phyloP scores from a whole-genome alignment of 225 moss, liverwort and hornwort genomes.

The Anthoceros angustus region DNA sequence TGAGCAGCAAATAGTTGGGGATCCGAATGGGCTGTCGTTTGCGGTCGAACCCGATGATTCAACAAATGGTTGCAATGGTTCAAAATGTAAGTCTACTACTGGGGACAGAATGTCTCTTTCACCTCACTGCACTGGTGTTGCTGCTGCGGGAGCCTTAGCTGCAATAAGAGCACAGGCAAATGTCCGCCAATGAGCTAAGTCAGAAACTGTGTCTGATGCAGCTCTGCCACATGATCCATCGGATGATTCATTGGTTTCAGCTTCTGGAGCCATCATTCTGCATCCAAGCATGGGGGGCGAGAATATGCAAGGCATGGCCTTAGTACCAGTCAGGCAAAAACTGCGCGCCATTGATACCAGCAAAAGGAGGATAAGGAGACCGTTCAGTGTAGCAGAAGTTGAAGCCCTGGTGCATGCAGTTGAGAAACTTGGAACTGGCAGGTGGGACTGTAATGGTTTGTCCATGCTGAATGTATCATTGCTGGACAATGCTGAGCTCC shows the following conservation, averaged over 20 bases:
- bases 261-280: constrained; percentile 45
- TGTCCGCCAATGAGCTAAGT: constrained; percentile 63
- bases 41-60: constrained; percentile 48
- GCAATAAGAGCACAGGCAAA: constrained; percentile 94
- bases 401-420: constrained; percentile 92
- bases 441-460: constrained; percentile 23
- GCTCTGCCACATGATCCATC: constrained; percentile 16
- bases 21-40: constrained; percentile 35
- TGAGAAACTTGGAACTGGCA: constrained; percentile 99
- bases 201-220: constrained; percentile 36
- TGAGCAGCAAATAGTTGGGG: constrained; percentile 36
- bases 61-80: constrained; percentile 46
- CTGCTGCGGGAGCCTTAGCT: constrained; percentile 90
- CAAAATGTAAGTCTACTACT: constrained; percentile 34
- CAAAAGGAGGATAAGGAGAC: constrained; percentile 70
- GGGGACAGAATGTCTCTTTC: constrained; percentile 59
- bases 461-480: not conserved
- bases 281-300: constrained; percentile 48
- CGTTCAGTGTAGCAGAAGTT: constrained; percentile 86
- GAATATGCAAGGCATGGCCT: constrained; percentile 34
- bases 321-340: constrained; percentile 41
- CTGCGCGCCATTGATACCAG: constrained; percentile 45
- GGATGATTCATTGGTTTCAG: constrained; percentile 34
- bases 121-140: constrained; percentile 82
- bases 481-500: not conserved